These are phyloP conservation scores for Eucalyptus curtisii DNA, from an alignment of 345 rosid genomes.

Conservation along the genomic window DNA sequence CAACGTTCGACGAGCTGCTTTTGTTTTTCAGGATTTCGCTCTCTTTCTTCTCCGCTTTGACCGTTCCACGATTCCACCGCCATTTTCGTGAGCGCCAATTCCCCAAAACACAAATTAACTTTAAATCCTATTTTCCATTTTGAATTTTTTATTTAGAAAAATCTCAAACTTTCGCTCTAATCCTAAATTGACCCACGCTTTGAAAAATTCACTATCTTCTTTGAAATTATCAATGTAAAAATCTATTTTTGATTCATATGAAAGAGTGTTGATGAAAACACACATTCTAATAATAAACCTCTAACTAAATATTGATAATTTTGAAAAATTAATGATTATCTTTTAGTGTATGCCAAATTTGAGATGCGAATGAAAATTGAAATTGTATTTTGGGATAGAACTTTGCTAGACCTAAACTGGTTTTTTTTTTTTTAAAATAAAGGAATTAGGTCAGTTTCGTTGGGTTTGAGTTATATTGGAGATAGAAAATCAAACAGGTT, in stretches of 20 bases:
- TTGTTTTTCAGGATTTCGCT: not conserved
- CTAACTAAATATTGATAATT: not conserved
- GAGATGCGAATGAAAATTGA: rapidly evolving
- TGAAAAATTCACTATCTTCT: not conserved
- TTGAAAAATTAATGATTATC: not conserved
- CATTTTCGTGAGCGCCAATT: not conserved
- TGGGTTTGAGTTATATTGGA: not conserved
- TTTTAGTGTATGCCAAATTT: not conserved
- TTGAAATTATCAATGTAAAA: not conserved
- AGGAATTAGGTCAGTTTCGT: not conserved
- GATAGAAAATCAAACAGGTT: not conserved
- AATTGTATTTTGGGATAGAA: rapidly evolving
- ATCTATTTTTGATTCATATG: rapidly evolving
- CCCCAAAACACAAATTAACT: not conserved
- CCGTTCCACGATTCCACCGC: not conserved
- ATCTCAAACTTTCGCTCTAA: not conserved
- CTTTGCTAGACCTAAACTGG: not conserved
- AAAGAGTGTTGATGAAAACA: not conserved
- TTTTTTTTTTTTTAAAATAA: no score
- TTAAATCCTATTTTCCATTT: not conserved
- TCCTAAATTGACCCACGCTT: not conserved
- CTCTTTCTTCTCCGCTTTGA: not conserved
- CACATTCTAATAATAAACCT: not conserved
- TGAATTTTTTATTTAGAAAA: not conserved
- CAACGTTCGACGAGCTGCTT: not conserved